Percentiles rank a stretch among this genome's conserved stretches.
Conservation (phyloP, 306 rosid species). For the Vicia sativa region DNA sequence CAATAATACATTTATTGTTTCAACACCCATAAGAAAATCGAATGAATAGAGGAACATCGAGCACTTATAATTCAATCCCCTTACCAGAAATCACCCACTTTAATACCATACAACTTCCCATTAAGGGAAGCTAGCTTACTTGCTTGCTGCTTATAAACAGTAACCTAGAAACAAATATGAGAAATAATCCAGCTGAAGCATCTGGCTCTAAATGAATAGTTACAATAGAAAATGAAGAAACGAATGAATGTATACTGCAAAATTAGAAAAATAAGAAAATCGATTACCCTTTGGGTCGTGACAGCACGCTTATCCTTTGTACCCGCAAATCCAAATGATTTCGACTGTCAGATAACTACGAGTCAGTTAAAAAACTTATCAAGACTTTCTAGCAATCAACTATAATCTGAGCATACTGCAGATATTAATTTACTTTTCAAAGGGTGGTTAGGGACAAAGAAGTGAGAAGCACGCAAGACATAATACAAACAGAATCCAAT, state of each 20-base stretch:
- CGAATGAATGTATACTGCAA: slow-evolving; percentile 18
- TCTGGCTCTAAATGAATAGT: slow-evolving; percentile 18
- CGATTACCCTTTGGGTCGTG: slow-evolving; percentile 84
- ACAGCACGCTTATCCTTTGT: slow-evolving; percentile 95
- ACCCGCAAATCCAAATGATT: slow-evolving; percentile 96
- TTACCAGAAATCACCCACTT: slow-evolving; percentile 94
- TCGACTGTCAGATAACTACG: slow-evolving; percentile 58
- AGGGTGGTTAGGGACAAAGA: slow-evolving; percentile 9
- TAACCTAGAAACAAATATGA: slow-evolving; percentile 62
- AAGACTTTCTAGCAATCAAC: slow-evolving; percentile 32
- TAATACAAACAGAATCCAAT: slow-evolving; percentile 27
- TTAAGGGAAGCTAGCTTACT: slow-evolving; percentile 84
- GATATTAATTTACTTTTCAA: slow-evolving; percentile 19
- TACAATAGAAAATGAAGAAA: slow-evolving; percentile 14
- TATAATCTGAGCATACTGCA: slow-evolving; percentile 20
- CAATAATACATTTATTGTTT: slow-evolving; percentile 42
- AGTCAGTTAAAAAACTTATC: slow-evolving; percentile 27
- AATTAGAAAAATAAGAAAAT: slow-evolving; percentile 31
- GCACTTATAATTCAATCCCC: slow-evolving; percentile 39
- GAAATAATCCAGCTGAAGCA: slow-evolving; percentile 35
- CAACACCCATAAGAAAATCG: slow-evolving; percentile 33
- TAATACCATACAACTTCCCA: slow-evolving; percentile 80
- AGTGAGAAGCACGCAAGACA: slow-evolving; percentile 18
- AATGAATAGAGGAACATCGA: slow-evolving; percentile 1
- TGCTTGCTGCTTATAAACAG: slow-evolving; percentile 84